Evolutionary conservation across 2,329 filamentous ascomycete genomes (phyloP), one percentile per base, ranked within the genome.

Genomic region (Fusarium phyllophilum): DNA sequence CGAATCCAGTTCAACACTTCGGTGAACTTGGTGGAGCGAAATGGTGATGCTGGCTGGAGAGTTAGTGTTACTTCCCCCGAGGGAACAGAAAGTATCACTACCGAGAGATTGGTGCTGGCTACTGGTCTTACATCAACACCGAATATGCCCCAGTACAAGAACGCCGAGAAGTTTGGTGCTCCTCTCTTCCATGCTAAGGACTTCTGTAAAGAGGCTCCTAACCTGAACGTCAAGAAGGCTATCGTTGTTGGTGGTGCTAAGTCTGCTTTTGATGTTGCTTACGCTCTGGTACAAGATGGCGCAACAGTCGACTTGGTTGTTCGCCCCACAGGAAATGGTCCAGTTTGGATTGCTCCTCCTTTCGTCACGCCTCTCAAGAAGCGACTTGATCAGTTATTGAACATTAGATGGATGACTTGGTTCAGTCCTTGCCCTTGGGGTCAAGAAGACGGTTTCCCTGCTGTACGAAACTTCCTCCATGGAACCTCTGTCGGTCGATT

Each of bases 401-500:
- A 72, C 31, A 77, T 87, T 1, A 87, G 91, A 0, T 86, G 90
- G 69, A 81, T 93, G 71, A 89, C 87, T 1, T 93, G 89, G 87
- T 88, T 93, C 77, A 89, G 86, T 26, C 91, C 92, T 0, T 93
- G 90, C 72, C 86, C 90, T 4, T 93, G 90, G 89, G 90, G 89
- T 4, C 81, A 83, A 6, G 86, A 84, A 15, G 88, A 89, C 68
- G 89, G 88, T 2, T 88, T 82, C 54, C 83, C 85, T 12, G 80
- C 79, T n/a, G 77, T 87, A 0, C 82, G 87, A 6, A 77, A 78
- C 8, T 86, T 89, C 54, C 77, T 90, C 5, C 88, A 90, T 56
- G 81, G 84, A 5, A 90, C 86, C 1, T 79, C 80, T 49, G 31
- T 89, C 0, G 88, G 89, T 1, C 82, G 86, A 4, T 82, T 82